Conservation (phyloP, 331 rosid species). For the Arachis monticola region DNA sequence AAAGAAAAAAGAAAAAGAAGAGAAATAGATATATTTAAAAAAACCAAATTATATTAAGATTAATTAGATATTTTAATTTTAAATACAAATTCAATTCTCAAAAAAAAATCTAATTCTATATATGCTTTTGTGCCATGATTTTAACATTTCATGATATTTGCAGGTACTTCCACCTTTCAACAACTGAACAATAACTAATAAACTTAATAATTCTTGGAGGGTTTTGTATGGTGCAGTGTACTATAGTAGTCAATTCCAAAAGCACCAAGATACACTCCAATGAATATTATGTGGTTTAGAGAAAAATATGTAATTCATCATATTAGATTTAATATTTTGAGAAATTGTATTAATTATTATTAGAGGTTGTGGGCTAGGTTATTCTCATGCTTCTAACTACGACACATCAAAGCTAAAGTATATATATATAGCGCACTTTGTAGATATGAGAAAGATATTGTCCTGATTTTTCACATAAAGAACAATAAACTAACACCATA, state of each 20-base stretch:
- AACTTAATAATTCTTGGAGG: neutral
- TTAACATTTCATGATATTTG: neutral
- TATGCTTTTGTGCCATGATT: neutral
- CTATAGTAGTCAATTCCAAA: constrained; percentile 7
- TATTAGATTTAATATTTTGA: neutral
- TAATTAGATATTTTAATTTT: no score
- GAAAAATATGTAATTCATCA: neutral
- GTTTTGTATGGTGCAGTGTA: neutral
- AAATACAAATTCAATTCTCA: no score
- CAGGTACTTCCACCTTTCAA: constrained; percentile 38
- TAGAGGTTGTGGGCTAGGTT: constrained; percentile 2
- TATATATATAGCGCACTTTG: neutral
- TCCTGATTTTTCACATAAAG: neutral
- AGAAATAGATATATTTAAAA: no score
- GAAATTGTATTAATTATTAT: neutral
- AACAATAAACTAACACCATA: neutral
- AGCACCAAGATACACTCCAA: constrained; percentile 7
- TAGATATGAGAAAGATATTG: neutral
- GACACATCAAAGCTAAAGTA: no score
- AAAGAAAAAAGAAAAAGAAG: no score
- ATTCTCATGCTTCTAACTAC: neutral
- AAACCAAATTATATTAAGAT: no score
- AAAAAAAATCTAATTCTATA: no score
- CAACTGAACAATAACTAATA: constrained; percentile 17
- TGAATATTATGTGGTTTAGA: neutral